These are phyloP conservation scores for Selaginella moellendorffii DNA, from an alignment of 75 land plant genomes.

Conservation along the genomic window DNA sequence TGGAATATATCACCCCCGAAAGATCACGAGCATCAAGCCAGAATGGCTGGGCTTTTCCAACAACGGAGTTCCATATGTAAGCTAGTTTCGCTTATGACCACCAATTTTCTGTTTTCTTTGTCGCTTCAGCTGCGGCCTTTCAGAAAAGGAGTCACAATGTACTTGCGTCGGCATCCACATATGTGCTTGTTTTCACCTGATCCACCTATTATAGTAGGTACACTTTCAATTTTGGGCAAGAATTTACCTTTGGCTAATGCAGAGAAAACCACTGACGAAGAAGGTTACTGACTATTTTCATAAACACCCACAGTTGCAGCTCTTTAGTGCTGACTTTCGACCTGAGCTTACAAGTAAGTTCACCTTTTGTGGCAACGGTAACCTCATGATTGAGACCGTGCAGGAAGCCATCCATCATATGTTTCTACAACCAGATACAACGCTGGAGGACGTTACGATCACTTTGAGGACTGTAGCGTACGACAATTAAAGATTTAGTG, in stretches of 20 bases:
- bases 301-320: neutral
- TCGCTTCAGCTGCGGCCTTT: neutral
- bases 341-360: neutral
- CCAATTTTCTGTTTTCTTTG: neutral
- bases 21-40: neutral
- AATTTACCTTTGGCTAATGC: no score
- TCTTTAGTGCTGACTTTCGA: neutral
- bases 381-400: no score
- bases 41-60: neutral
- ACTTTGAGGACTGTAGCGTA: neutral
- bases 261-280: neutral
- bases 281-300: neutral
- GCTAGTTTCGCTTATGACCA: no score
- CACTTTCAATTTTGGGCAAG: no score
- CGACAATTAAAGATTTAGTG: neutral
- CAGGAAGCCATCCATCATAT: neutral
- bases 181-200: neutral
- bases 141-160: neutral
- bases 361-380: no score
- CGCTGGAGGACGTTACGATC: neutral
- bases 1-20: neutral
- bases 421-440: neutral
- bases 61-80: neutral
- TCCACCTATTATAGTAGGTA: neutral
- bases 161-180: neutral